A percentile compares a stretch with the other conserved stretches of the same genome.
These are phyloP conservation scores for Piedraia hortae DNA, from an alignment of 2,329 filamentous ascomycete species.

Conservation along the genomic window DNA sequence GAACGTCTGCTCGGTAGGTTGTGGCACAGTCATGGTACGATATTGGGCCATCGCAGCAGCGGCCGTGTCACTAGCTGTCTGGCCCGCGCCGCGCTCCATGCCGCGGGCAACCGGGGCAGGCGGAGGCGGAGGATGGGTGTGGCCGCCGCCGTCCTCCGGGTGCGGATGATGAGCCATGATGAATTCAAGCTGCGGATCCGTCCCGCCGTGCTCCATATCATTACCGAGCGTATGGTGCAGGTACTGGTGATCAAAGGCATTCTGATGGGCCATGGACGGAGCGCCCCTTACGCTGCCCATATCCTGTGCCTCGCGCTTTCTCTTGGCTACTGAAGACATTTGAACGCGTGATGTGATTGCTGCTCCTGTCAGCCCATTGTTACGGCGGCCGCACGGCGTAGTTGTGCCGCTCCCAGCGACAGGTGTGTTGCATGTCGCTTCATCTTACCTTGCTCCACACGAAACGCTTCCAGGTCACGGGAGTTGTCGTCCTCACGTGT, in stretches of 20 bases:
- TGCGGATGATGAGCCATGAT: slow-evolving; percentile 6
- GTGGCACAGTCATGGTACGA: slow-evolving; percentile 27
- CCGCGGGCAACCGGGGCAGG: slow-evolving; percentile 1
- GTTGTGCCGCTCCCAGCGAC: too few species aligned
- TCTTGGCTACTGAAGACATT: too few species aligned
- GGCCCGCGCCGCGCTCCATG: slow-evolving; percentile 14
- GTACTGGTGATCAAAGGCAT: slow-evolving; percentile 14
- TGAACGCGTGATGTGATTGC: too few species aligned
- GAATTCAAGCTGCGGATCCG: slow-evolving; percentile 13
- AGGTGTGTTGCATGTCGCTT: too few species aligned
- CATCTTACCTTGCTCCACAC: too few species aligned
- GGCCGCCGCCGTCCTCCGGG: slow-evolving; percentile 2
- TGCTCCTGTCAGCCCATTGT: too few species aligned
- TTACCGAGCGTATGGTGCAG: slow-evolving; percentile 5
- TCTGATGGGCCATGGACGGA: slow-evolving; percentile 7
- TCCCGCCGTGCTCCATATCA: slow-evolving; percentile 9
- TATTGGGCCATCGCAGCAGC: slow-evolving; percentile 26
- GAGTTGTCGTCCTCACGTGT: too few species aligned
- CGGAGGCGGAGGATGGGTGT: slow-evolving; percentile 1
- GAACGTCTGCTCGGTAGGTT: slow-evolving; percentile 26
- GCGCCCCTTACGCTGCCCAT: slow-evolving; percentile 14
- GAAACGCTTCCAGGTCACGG: too few species aligned
- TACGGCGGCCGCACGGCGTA: too few species aligned
- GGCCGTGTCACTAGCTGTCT: slow-evolving; percentile 28
- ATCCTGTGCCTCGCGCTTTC: slow-evolving; percentile 21